These are phyloP conservation scores for Trichoderma brevicompactum DNA, from an alignment of 2,329 filamentous ascomycete genomes.

Conservation along the genomic window DNA sequence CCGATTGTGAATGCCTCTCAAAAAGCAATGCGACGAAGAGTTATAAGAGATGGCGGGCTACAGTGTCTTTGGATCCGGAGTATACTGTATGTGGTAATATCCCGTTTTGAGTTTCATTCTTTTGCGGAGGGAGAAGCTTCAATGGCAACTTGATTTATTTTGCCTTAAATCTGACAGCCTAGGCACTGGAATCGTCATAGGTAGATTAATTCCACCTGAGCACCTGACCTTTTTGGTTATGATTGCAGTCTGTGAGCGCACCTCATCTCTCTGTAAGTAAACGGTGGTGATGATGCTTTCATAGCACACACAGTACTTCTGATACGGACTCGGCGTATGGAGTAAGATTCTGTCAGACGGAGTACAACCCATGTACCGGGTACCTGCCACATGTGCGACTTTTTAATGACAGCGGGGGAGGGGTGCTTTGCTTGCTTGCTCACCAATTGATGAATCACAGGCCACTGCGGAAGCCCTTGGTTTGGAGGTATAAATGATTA, in stretches of 20 bases:
- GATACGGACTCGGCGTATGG: background rate
- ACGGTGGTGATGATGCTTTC: background rate
- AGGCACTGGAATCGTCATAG: background rate
- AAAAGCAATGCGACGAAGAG: background rate
- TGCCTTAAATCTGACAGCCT: background rate
- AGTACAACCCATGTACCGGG: background rate
- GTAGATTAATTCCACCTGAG: background rate
- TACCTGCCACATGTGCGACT: constrained; percentile 5
- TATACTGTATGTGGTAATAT: background rate
- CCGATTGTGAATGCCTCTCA: background rate
- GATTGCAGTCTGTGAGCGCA: background rate
- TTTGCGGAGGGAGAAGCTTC: background rate
- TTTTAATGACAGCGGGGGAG: constrained; percentile 3
- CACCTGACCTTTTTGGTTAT: background rate
- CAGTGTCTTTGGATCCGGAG: background rate
- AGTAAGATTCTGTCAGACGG: constrained; percentile 13
- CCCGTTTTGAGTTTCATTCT: background rate
- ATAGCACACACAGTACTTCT: background rate
- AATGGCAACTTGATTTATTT: background rate
- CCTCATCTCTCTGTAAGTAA: background rate
- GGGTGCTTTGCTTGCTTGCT: background rate
- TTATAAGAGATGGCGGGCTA: background rate
- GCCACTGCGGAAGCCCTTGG: background rate
- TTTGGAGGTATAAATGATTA: too few species aligned
- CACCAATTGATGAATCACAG: constrained; percentile 9